Percentiles rank a stretch among this genome's conserved stretches.
phyloP scores from a whole-genome alignment of 495 filamentous ascomycete species.

The Annulohypoxylon stygium region DNA sequence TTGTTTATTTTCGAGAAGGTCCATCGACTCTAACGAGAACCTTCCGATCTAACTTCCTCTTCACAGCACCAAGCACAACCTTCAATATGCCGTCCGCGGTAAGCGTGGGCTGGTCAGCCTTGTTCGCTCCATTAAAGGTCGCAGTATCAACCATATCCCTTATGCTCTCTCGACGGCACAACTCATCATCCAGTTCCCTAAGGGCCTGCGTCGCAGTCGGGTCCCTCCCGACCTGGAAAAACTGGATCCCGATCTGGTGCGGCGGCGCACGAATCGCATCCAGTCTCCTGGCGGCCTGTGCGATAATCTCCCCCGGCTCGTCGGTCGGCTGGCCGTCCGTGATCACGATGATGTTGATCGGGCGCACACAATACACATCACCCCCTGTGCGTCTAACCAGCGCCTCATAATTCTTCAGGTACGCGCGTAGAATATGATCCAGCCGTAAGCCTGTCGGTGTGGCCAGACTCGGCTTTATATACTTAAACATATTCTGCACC shows the following conservation, averaged over 20 bases:
- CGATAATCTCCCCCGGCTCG: slow-evolving; percentile 79
- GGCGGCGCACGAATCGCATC: slow-evolving; percentile 79
- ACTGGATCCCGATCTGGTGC: slow-evolving; percentile 94
- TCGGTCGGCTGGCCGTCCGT: slow-evolving; percentile 92
- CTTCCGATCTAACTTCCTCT: slow-evolving; percentile 70
- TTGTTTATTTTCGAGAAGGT: neutral
- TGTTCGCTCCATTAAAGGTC: slow-evolving; percentile 69
- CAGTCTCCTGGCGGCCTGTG: slow-evolving; percentile 74
- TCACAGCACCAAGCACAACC: slow-evolving; percentile 81
- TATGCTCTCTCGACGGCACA: slow-evolving; percentile 68
- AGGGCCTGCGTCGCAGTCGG: slow-evolving; percentile 71
- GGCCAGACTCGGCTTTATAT: slow-evolving; percentile 71
- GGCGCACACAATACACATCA: slow-evolving; percentile 71
- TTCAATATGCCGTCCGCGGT: slow-evolving; percentile 81
- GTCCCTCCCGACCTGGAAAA: slow-evolving; percentile 94
- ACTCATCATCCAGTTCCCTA: slow-evolving; percentile 81
- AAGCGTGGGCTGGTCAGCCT: slow-evolving; percentile 55
- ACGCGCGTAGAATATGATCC: slow-evolving; percentile 78
- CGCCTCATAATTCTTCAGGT: slow-evolving; percentile 62
- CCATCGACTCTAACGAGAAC: slow-evolving; percentile 36
- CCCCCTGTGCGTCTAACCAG: slow-evolving; percentile 53
- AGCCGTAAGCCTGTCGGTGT: slow-evolving; percentile 85
- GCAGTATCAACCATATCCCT: slow-evolving; percentile 97
- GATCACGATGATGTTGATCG: slow-evolving; percentile 92
- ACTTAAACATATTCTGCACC: slow-evolving; percentile 75